These are phyloP conservation scores for Hypericum androsaemum DNA, from an alignment of 345 rosid genomes.

Conservation along the genomic window DNA sequence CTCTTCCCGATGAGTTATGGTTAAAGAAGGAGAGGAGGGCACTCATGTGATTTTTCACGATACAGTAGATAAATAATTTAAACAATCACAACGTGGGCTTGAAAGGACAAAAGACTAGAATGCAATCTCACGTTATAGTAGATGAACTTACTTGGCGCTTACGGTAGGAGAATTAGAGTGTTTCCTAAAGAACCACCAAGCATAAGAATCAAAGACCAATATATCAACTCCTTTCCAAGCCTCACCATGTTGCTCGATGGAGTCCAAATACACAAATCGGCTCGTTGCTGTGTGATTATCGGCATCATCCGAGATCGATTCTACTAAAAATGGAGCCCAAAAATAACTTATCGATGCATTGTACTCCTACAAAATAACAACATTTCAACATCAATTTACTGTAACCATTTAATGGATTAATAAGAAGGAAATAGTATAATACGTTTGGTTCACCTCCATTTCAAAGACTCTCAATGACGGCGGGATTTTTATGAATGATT, in stretches of 20 bases:
- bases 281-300: constrained; percentile 73
- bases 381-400: too few relatives aligned
- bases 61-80: too few relatives aligned
- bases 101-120: too few relatives aligned
- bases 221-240: constrained; percentile 68
- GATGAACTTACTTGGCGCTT: constrained; percentile 70
- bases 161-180: constrained; percentile 28
- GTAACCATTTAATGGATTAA: too few relatives aligned
- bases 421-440: not conserved
- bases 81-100: too few relatives aligned
- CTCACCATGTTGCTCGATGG: constrained; percentile 70
- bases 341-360: constrained; percentile 70
- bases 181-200: constrained; percentile 84
- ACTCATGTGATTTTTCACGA: too few relatives aligned
- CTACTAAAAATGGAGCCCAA: constrained; percentile 94
- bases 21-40: too few relatives aligned
- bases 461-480: constrained; percentile 74
- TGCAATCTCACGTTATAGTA: too few relatives aligned
- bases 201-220: constrained; percentile 75
- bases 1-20: too few relatives aligned
- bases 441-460: constrained; percentile 41
- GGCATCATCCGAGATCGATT: constrained; percentile 82
- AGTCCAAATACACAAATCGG: constrained; percentile 68
- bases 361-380: constrained; percentile 46
- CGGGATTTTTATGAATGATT: constrained; percentile 53